Conservation (phyloP, 2,329 filamentous ascomycete species). For the Sarocladium kiliense region DNA sequence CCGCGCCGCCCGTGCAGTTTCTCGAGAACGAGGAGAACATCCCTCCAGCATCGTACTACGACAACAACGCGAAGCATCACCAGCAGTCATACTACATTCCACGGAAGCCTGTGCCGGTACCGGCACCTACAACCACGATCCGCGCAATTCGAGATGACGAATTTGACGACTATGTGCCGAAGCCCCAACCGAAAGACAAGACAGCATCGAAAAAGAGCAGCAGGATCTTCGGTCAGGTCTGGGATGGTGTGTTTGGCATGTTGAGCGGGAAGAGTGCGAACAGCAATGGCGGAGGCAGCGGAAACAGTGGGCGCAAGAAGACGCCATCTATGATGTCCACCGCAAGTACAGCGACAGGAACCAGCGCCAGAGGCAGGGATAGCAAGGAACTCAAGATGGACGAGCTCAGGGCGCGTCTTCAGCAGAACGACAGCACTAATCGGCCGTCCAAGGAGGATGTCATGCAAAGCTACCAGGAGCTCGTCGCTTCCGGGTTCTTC, state of each 20-base stretch:
- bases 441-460: constrained; percentile 43
- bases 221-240: constrained; percentile 29
- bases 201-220: constrained; percentile 22
- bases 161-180: not conserved
- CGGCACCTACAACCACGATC: constrained; percentile 13
- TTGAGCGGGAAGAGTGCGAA: constrained; percentile 22
- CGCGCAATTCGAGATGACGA: constrained; percentile 11
- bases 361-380: constrained; percentile 4
- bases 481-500: constrained; percentile 55
- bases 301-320: constrained; percentile 14
- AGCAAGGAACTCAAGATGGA: constrained; percentile 11
- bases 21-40: constrained; percentile 35
- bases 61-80: constrained; percentile 9
- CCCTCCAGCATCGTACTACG: not conserved
- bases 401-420: constrained; percentile 11
- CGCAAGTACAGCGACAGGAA: constrained; percentile 1
- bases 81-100: constrained; percentile 9
- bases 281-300: constrained; percentile 18
- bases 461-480: constrained; percentile 49
- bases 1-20: constrained; percentile 64
- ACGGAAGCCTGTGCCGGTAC: constrained; percentile 7
- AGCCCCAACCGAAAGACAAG: constrained; percentile 12
- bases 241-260: constrained; percentile 31
- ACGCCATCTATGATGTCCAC: constrained; percentile 4
- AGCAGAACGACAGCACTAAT: constrained; percentile 13